Evolutionary conservation across 192 early-diverging fungal genomes (phyloP), one percentile per base, ranked within the genome.

Genomic region (Rhizophagus clarus): DNA sequence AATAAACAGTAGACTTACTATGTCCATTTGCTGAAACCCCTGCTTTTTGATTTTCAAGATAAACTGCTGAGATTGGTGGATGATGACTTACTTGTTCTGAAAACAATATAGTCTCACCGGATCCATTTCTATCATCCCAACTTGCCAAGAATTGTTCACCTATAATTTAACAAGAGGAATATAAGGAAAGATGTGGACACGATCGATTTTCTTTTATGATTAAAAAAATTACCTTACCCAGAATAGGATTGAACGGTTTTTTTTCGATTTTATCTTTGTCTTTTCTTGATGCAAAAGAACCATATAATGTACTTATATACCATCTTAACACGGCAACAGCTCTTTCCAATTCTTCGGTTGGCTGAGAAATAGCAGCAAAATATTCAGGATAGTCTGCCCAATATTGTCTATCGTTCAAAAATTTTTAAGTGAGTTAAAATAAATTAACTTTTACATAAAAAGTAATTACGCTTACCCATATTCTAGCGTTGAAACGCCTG

Each of bases 301-400:
- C 94, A 69, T 93, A 93, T 31, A 95, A 86, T 40, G 93, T 92
- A 45, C 92, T 93, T 42, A 95, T 87, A 77, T 92, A 95, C 94
- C 94, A 95, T 73, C 88, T 87, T 32, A 92, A 85, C 20, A 90
- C 89, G 42, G 87, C 89, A 83, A 91, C 82, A 82, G 94, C 90
- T 64, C 93, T 89, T 60, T 93, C 92, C 79, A 88, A 89, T 28
- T 90, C 80, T 20, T 85, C 86, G 7, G 80, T 77, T 45, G 88
- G 89, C 71, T 91, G 84, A 49, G 89, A 83, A 70, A 95, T 92
- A 70, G 89, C 89, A 0, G 91, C 89, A 82, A 95, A 87, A 29
- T 89, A 80, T 75, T 90, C 88, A 29, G 89, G 89, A 73, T 88
- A 88, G 60, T 89, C 85, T 32, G 86, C 84, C 89, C 89, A 90